These are phyloP conservation scores for Sporothrix brasiliensis DNA, from an alignment of 2,329 filamentous ascomycete genomes.

Conservation along the genomic window DNA sequence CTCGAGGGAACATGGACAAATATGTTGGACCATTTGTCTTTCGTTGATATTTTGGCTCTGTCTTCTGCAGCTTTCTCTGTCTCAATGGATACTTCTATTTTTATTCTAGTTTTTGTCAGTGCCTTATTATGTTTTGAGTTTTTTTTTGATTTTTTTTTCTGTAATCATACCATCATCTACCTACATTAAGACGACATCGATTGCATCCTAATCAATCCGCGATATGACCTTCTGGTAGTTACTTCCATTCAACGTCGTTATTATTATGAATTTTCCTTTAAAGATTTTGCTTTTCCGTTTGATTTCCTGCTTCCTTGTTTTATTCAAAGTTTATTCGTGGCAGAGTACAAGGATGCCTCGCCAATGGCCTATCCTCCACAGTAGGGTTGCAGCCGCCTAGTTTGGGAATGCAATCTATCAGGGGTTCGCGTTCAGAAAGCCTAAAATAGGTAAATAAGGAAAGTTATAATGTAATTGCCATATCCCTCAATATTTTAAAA, in stretches of 20 bases:
- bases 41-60: no score
- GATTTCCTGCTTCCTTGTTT: not conserved
- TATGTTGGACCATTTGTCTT: no score
- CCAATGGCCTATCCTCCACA: slow-evolving; percentile 7
- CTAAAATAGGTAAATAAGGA: not conserved
- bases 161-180: not conserved
- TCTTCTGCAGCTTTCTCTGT: no score
- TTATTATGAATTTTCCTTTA: no score
- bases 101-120: not conserved
- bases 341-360: slow-evolving; percentile 11
- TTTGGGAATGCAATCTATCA: not conserved
- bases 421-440: slow-evolving; percentile 7
- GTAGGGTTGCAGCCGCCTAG: slow-evolving; percentile 23
- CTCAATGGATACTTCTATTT: not conserved
- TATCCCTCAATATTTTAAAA: not conserved
- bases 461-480: no score
- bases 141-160: not conserved
- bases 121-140: not conserved
- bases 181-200: not conserved
- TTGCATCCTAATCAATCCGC: not conserved
- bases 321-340: not conserved
- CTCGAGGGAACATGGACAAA: no score
- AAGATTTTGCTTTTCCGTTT: no score
- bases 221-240: no score
- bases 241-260: no score